These are phyloP conservation scores for Diaporthe caulivora DNA, from an alignment of 2,329 filamentous ascomycete species.

Conservation along the genomic window DNA sequence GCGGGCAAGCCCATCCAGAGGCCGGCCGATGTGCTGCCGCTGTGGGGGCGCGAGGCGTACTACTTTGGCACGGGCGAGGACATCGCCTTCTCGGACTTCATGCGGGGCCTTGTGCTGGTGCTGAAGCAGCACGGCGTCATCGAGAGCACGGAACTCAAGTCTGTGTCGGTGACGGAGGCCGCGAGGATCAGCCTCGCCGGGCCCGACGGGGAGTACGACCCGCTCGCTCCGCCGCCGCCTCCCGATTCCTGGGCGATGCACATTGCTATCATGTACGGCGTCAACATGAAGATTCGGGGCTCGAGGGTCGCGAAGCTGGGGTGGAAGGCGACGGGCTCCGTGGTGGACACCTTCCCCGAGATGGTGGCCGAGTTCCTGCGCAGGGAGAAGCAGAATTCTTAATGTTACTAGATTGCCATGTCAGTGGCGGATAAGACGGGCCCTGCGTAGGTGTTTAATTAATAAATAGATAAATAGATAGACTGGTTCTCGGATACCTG, in stretches of 20 bases:
- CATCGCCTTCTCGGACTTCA: conserved; percentile 38
- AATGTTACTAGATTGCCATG: background rate
- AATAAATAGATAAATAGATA: background rate
- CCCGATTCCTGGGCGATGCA: conserved; percentile 42
- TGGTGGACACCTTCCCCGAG: conserved; percentile 24
- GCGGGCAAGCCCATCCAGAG: conserved; percentile 32
- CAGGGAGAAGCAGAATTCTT: conserved; percentile 4
- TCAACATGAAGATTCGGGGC: conserved; percentile 39
- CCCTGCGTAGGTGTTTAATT: background rate
- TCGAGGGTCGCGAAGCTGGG: conserved; percentile 39
- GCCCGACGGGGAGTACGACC: conserved; percentile 39
- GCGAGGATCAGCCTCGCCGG: conserved; percentile 39
- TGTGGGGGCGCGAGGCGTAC: conserved; percentile 42
- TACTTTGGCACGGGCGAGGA: conserved; percentile 41
- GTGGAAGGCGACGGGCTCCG: conserved; percentile 37
- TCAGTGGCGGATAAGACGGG: no score
- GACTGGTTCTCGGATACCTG: no score
- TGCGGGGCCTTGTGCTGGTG: conserved; percentile 34
- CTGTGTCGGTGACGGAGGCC: conserved; percentile 39
- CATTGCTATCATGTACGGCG: conserved; percentile 40
- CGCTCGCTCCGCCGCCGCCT: conserved; percentile 39
- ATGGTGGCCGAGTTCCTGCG: conserved; percentile 14
- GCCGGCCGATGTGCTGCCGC: background rate
- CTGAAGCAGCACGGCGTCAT: conserved; percentile 39
- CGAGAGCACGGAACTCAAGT: conserved; percentile 33